A percentile compares a stretch with the other conserved stretches of the same genome.
These are phyloP conservation scores for Dujonia santamariae DNA, from an alignment of 1,139 yeast species.

Conservation along the genomic window DNA sequence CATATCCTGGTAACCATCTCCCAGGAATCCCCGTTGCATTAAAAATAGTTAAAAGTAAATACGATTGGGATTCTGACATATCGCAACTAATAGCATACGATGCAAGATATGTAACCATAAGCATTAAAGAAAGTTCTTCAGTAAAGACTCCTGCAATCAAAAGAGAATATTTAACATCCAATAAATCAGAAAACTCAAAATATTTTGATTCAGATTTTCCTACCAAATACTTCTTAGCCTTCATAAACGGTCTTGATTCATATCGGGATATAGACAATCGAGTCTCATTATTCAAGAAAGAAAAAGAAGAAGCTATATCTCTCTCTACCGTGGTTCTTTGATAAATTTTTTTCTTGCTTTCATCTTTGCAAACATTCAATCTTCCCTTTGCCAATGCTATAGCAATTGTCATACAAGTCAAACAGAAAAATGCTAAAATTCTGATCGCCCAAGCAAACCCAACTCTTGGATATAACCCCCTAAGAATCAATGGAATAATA, in stretches of 20 bases:
- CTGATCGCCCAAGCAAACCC: slow-evolving; percentile 38
- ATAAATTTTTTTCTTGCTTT: no score
- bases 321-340: no score
- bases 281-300: no score
- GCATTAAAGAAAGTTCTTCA: slow-evolving; percentile 54
- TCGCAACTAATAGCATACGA: slow-evolving; percentile 56
- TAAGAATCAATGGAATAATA: slow-evolving; percentile 31
- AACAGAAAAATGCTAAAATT: slow-evolving; percentile 29
- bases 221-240: not conserved
- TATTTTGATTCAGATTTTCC: slow-evolving; percentile 7
- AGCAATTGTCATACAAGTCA: slow-evolving; percentile 23
- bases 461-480: slow-evolving; percentile 25
- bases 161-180: slow-evolving; percentile 24
- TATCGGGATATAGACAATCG: no score
- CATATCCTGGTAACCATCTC: slow-evolving; percentile 53
- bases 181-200: slow-evolving; percentile 24
- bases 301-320: no score
- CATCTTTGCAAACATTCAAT: not conserved
- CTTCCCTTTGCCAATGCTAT: slow-evolving; percentile 5
- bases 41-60: slow-evolving; percentile 50
- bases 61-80: slow-evolving; percentile 48
- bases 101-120: slow-evolving; percentile 52
- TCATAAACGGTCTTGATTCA: not conserved
- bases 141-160: slow-evolving; percentile 36
- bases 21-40: slow-evolving; percentile 63